These are phyloP conservation scores for Cladosporium sp. DNA, from an alignment of 2,329 filamentous ascomycete species.

Conservation along the genomic window DNA sequence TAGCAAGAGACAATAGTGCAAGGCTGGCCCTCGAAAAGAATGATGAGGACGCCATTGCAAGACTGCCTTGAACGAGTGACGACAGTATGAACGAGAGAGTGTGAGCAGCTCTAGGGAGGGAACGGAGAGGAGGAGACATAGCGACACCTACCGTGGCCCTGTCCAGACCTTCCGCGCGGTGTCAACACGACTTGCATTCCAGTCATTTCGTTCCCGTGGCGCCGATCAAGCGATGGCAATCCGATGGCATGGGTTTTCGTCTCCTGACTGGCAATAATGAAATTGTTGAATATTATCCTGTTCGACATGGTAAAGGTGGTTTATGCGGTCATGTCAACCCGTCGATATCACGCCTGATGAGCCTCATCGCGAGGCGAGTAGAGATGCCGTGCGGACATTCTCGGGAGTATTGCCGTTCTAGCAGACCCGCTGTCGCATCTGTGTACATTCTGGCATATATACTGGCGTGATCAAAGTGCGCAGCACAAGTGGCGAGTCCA, in stretches of 20 bases:
- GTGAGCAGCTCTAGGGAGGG: background rate
- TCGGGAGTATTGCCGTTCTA: no score
- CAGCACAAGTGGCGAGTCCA: no score
- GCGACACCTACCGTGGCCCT: slow-evolving; percentile 4
- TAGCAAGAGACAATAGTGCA: background rate
- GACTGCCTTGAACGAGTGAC: slow-evolving; percentile 9
- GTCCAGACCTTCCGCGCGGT: slow-evolving; percentile 3
- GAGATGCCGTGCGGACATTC: no score
- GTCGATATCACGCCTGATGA: no score
- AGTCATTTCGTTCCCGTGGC: slow-evolving; percentile 19
- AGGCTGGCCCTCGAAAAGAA: slow-evolving; percentile 11
- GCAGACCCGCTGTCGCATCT: no score
- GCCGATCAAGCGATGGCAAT: background rate
- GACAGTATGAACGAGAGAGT: background rate
- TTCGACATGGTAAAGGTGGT: no score
- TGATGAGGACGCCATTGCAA: slow-evolving; percentile 11
- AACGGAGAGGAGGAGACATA: slow-evolving; percentile 6
- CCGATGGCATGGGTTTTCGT: background rate
- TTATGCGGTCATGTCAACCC: no score
- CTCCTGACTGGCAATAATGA: no score
- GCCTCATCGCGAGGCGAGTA: no score
- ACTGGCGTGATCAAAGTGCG: no score
- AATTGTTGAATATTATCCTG: no score
- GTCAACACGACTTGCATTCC: slow-evolving; percentile 26
- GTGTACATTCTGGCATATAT: no score